Evolutionary conservation across 208 protist species (phyloP).

Genomic region (Trypanosoma boissoni): DNA sequence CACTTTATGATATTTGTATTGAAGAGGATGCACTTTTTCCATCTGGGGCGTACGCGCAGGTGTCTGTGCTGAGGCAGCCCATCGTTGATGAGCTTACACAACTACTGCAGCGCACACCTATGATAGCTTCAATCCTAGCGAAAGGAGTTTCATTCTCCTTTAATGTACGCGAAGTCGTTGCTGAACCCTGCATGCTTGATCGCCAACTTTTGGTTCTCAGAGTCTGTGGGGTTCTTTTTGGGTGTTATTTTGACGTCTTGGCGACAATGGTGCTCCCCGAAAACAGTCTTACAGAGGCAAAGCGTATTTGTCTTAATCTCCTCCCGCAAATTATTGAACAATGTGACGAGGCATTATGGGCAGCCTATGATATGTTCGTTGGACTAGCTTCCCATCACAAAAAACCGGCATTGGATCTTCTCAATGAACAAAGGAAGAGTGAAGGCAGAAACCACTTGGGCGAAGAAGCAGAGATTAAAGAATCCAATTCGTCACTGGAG

Average conservation of each 20-base stretch:
- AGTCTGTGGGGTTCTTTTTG: conserved; percentile 65
- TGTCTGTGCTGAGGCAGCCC: conserved; percentile 24
- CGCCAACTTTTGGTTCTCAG: conserved; percentile 32
- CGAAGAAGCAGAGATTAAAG: no score
- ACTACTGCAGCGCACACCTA: conserved; percentile 32
- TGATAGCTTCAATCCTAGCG: conserved; percentile 45
- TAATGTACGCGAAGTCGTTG: conserved; percentile 33
- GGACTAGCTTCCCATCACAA: conserved; percentile 27
- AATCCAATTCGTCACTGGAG: no score
- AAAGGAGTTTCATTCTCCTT: conserved; percentile 55
- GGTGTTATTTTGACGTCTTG: conserved; percentile 60
- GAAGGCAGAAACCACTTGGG: no score
- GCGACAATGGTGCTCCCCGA: conserved; percentile 18
- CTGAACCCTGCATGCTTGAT: conserved; percentile 24
- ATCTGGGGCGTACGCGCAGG: conserved; percentile 29
- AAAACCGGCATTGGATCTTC: no score
- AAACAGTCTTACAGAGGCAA: conserved; percentile 20
- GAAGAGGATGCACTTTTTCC: conserved; percentile 40
- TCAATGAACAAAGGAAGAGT: no score
- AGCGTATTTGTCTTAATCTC: conserved; percentile 28
- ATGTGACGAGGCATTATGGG: conserved; percentile 69
- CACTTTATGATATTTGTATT: conserved; percentile 36
- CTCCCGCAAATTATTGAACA: conserved; percentile 65
- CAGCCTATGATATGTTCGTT: conserved; percentile 60
- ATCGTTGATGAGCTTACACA: conserved; percentile 28